phyloP scores from a whole-genome alignment of 768 basidiomycete species.

The Antrodiella citrinella region DNA sequence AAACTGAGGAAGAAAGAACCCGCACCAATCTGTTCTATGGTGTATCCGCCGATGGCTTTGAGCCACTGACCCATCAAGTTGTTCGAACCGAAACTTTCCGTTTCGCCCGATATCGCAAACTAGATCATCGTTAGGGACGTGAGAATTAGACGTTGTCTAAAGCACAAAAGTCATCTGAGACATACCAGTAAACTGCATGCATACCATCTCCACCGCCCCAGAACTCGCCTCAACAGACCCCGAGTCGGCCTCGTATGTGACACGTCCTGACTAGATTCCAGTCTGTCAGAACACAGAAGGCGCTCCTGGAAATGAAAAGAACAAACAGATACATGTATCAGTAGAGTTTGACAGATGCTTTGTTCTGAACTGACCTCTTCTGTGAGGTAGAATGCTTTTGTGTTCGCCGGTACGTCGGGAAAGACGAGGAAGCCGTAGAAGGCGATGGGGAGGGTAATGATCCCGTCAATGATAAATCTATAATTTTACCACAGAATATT shows the following conservation, averaged over 20 bases:
- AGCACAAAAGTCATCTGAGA: background rate
- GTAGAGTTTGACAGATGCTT: too few relatives aligned
- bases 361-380: constrained; percentile 41
- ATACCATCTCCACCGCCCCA: constrained; percentile 62
- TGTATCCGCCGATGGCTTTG: constrained; percentile 51
- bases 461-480: constrained; percentile 61
- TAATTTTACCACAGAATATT: too few relatives aligned
- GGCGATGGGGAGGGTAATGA: constrained; percentile 67
- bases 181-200: constrained; percentile 55
- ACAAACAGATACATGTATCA: too few relatives aligned
- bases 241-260: constrained; percentile 37
- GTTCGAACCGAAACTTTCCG: constrained; percentile 61
- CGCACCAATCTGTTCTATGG: constrained; percentile 53
- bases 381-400: constrained; percentile 55
- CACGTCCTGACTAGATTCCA: constrained; percentile 32
- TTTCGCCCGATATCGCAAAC: constrained; percentile 62
- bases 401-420: constrained; percentile 61
- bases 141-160: background rate
- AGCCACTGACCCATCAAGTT: constrained; percentile 72
- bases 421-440: constrained; percentile 66
- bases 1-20: background rate
- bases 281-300: constrained; percentile 40
- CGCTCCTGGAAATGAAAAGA: constrained; percentile 49
- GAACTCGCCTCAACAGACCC: constrained; percentile 37
- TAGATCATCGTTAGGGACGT: constrained; percentile 17